Base-by-base conservation (phyloP, 176 grass and related monocot species). In the Musa schizocarpa region DNA sequence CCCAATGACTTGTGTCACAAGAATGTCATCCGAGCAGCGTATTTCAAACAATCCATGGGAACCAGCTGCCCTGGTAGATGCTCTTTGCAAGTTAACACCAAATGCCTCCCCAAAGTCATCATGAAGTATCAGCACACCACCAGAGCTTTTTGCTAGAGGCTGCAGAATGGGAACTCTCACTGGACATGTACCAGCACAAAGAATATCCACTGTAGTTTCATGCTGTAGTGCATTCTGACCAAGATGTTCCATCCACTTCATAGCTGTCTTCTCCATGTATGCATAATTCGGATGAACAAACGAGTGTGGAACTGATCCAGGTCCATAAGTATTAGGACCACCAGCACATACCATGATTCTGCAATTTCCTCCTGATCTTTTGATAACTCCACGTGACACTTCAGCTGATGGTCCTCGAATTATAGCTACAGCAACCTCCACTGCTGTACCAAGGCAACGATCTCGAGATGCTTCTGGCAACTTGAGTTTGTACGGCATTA, bases 81-180 rank as follows among this genome's bases (percentile, higher is more conserved):
- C 90, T 82, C 90, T 94, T 82, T 99, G 95, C 82, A 99, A 82
- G 76, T 99, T 99, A 56, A 99, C 90, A 26, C 91, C 95, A 84
- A 99, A 99, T 76, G 91, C 90, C 86, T 99, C 90, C 43, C 91
- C 95, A 87, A 99, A 99, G 83, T 99, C 95, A 82, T 99, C 95
- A 80, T 99, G 90, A 77, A 91, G 85, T 77, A 99, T 91, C 64
- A 99, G 87, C 49, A 99, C 86, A 16, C 95, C 95, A 74, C 95
- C 90, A 56, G 88, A 99, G 76, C 86, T 87, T 86, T 91, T 94
- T 74, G 90, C 95, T 27, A 99, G 65, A 53, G 95, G 91, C 79
- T 92, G 90, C 54, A 94, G 86, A 63, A 99, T 76, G 75, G 90
- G 84, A 76, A 99, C 67, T 53, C 95, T 82, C 34, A 99, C 91